Base-by-base conservation (phyloP, 768 basidiomycete genomes). In the Lactarius tabidus region DNA sequence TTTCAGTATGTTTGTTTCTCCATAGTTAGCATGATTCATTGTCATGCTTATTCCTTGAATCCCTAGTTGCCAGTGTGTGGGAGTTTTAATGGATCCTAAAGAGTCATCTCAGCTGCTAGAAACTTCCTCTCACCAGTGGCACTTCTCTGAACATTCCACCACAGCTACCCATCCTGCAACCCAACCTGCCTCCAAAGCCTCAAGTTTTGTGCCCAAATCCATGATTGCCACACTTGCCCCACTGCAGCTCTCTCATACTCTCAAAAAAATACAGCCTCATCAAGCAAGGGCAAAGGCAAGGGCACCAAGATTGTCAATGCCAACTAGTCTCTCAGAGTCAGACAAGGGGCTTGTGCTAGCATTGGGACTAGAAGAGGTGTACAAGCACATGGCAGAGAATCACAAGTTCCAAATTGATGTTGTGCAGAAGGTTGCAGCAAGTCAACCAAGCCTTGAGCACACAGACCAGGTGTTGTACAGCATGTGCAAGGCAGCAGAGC, bases 331-430 rank as follows among this genome's bases (percentile, higher is more conserved):
- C 28, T 68, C 71, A 17, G 64, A 69, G 20, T 52, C 64, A 14
- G 60, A 67, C 23, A 67, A 45, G 57, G 65, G 68, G 26, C 69
- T 70, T 41, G 67, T 72, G n/a, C 39, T 70, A 54, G 63, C 62
- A 33, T 61, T 76, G n/a, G n/a, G n/a, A n/a, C n/a, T n/a, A n/a
- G n/a, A n/a, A n/a, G n/a, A n/a, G n/a, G n/a, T n/a, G n/a, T 65
- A 84, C 2, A 69, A 73, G 12, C 71, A 71, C 62, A 81, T 86
- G 74, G 77, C 81, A 1, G 69, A 73, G 26, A 80, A 81, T 36
- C 81, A 83, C 45, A 79, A 79, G 17, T 81, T 81, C 63, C 72
- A 71, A 15, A 70, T 78, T 51, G 74, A 75, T 3, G 76, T 81
- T 5, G 81, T 82, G 23, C 73, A 75, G 59, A 71, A 72, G 18